Evolutionary conservation across 179 eudicot species (phyloP).

Genomic region (Vitellaria paradoxa): DNA sequence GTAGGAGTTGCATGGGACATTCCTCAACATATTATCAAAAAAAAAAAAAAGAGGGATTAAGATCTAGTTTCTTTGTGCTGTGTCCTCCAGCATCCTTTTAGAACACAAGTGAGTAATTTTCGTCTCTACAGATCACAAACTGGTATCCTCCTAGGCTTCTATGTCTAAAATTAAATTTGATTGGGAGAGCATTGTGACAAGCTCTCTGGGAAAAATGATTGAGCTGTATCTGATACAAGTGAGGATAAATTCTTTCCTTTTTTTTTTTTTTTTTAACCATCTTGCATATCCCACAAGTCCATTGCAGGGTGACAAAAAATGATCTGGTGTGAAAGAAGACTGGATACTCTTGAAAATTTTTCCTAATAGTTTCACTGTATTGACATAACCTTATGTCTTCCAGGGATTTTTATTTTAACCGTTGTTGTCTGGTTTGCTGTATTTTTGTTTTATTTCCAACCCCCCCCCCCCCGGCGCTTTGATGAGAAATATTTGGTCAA

Average conservation of each 20-base stretch:
- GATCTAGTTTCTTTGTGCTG: conserved; percentile 2
- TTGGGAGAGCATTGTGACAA: background rate
- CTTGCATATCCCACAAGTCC: background rate
- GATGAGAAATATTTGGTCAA: background rate
- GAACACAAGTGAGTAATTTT: background rate
- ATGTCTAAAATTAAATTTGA: background rate
- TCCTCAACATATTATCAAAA: too few species aligned
- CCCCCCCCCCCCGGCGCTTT: background rate
- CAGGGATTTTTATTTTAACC: background rate
- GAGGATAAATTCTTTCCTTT: too few species aligned
- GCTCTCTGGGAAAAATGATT: background rate
- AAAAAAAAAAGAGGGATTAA: background rate
- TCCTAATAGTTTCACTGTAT: background rate
- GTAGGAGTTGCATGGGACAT: background rate
- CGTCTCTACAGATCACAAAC: background rate
- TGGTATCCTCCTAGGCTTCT: background rate
- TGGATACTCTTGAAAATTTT: background rate
- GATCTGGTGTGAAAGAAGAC: background rate
- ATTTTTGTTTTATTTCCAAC: too few species aligned
- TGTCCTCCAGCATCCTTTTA: background rate
- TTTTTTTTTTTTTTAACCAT: too few species aligned
- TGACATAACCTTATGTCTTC: background rate
- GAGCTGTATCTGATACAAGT: background rate
- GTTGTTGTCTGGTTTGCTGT: background rate
- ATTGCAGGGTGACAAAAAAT: background rate